Conservation (phyloP, 305 asterid genomes). For the Fraxinus xanthoxyloides region DNA sequence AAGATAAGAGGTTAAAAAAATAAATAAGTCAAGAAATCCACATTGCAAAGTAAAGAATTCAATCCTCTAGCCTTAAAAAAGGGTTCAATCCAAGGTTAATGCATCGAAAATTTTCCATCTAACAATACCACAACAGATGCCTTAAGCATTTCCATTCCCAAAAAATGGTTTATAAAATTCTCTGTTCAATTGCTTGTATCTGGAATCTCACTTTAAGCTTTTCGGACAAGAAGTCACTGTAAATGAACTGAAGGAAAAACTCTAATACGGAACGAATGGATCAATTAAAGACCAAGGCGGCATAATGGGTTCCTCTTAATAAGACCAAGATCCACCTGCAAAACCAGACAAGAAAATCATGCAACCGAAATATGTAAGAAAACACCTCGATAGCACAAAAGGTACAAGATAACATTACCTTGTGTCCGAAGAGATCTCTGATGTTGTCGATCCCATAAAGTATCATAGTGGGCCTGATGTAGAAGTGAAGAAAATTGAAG, state of each 20-base stretch:
- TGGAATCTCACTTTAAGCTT: background rate
- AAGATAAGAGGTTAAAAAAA: background rate
- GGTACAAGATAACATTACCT: conserved; percentile 42
- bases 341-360: conserved; percentile 7
- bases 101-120: background rate
- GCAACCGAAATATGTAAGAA: background rate
- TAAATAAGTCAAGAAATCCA: background rate
- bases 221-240: background rate
- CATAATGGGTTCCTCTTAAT: conserved; percentile 82
- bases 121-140: background rate
- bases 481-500: background rate
- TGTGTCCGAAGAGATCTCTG: conserved; percentile 95
- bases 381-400: background rate
- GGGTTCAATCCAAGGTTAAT: background rate
- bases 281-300: conserved; percentile 58
- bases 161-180: background rate
- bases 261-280: background rate
- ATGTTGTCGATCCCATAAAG: conserved; percentile 87
- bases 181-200: background rate
- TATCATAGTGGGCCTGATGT: conserved; percentile 87
- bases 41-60: background rate
- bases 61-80: background rate
- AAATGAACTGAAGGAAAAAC: background rate
- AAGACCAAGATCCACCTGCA: conserved; percentile 88
- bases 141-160: background rate